Percentiles rank a stretch among this genome's conserved stretches.
These are phyloP conservation scores for Penicillium sp. DNA, from an alignment of 2,329 filamentous ascomycete species.

Conservation along the genomic window DNA sequence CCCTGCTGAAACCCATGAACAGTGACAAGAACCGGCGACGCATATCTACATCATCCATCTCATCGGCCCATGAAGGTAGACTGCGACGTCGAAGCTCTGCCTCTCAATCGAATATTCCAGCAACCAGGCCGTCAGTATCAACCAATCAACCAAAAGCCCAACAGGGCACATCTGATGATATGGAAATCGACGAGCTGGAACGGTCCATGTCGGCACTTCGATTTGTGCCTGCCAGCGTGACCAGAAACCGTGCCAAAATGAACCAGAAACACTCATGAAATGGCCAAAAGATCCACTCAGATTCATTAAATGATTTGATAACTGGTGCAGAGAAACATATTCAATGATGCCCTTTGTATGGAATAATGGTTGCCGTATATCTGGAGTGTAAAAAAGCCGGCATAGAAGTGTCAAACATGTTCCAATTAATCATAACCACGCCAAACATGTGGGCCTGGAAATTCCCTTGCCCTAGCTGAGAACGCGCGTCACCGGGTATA, in stretches of 20 bases:
- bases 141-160: not conserved
- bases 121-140: constrained; percentile 2
- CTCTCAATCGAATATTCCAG: constrained; percentile 24
- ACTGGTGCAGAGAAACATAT: not conserved
- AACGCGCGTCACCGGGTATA: constrained; percentile 21
- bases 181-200: constrained; percentile 40
- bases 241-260: constrained; percentile 24
- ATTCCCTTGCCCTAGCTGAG: not conserved
- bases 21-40: constrained; percentile 30
- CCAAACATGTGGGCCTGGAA: not conserved
- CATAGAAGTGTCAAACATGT: not conserved
- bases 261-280: too few relatives aligned
- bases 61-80: constrained; percentile 35
- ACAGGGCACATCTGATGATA: constrained; percentile 17
- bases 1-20: constrained; percentile 60
- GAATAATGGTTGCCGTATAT: too few relatives aligned
- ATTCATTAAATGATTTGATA: constrained; percentile 8
- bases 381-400: too few relatives aligned
- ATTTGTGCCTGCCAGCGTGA: constrained; percentile 46
- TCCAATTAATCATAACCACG: not conserved
- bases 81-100: constrained; percentile 32
- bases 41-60: constrained; percentile 32
- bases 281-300: too few relatives aligned
- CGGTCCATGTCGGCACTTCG: constrained; percentile 45
- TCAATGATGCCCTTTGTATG: too few relatives aligned